Base-by-base conservation (phyloP, 2,329 filamentous ascomycete species). In the Cladosporium halotolerans region DNA sequence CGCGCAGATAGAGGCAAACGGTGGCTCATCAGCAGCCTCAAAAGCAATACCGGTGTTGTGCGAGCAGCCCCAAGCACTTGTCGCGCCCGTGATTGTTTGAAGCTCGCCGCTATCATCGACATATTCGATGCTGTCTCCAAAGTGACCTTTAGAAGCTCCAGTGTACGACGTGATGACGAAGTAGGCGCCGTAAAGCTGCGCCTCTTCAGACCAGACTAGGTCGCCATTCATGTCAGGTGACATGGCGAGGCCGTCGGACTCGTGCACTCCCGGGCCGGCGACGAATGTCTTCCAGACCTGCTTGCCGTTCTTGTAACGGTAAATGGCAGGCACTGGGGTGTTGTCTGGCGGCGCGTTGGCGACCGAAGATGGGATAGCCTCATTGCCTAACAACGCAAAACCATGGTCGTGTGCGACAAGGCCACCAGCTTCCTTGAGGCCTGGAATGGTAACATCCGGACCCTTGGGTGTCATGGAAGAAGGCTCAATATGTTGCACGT, bases 21-120 rank as follows among this genome's bases (percentile, higher is more conserved):
- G 81, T 14, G 76, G 70, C 11, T 72, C 75, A 46, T 82, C 79
- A 16, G 81, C 79, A 14, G 76, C 79, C 63, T 83, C 81, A 51
- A 84, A 77, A 5, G 79, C 80, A 52, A 84, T 84, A 53, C 81
- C 81, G 1, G 80, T 83, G 69, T 84, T 84, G 73, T 84, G 80
- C 5, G 76, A 80, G 71, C 81, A 84, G 14, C 81, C 81, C 75
- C 80, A 84, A 11, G 73, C 71, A 53, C 76, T 80, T 41, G 75
- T 76, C 2, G 80, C 79, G 1, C 79, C 79, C 1, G 65, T 45
- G 55, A 82, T 81, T 9, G 66, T 70, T 58, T 78, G 68, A 3
- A 83, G 66, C 7, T 70, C 73, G 10, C 81, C 81, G 14, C 71
- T 60, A 10, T 73, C 66, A 34, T 68, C 66, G 28, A 79, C 72